Conservation (phyloP, 345 rosid genomes). For the Eucalyptus lansdowneana region DNA sequence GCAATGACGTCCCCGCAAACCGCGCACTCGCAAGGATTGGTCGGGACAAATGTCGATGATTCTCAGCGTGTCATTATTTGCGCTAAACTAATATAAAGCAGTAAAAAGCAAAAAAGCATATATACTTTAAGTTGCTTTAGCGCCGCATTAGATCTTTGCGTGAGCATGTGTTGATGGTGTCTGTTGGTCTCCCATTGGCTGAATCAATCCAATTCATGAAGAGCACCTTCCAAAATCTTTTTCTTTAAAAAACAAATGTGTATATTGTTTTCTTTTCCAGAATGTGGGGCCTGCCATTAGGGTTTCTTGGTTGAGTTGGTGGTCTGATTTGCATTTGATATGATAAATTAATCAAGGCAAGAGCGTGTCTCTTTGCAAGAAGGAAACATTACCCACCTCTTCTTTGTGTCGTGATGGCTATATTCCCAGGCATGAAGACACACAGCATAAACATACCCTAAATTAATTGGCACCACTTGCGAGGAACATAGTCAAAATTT, state of each 20-base stretch:
- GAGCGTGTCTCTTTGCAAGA: not conserved
- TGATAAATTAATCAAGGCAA: not conserved
- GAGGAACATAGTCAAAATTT: not conserved
- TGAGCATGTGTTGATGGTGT: not conserved
- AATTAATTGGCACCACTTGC: not conserved
- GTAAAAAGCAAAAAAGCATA: conserved; percentile 21
- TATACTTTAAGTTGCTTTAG: conserved; percentile 34
- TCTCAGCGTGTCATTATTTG: conserved; percentile 1
- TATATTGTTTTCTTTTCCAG: not conserved
- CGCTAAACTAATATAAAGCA: not conserved
- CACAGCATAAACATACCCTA: not conserved
- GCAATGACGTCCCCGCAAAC: conserved; percentile 19
- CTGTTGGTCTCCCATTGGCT: conserved; percentile 6
- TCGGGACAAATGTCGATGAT: conserved; percentile 15
- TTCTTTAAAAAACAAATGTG: not conserved
- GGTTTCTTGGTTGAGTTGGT: not conserved
- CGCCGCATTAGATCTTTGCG: conserved; percentile 16
- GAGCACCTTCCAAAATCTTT: not conserved
- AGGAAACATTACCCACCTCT: not conserved
- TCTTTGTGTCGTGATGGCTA: not conserved
- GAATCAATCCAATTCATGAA: not conserved
- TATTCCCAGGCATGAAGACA: not conserved
- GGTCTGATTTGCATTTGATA: not conserved
- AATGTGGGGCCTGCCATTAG: not conserved
- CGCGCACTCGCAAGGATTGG: conserved; percentile 11